These are phyloP conservation scores for Apophysomyces sp. DNA, from an alignment of 371 early-diverging fungal species.

Conservation along the genomic window DNA sequence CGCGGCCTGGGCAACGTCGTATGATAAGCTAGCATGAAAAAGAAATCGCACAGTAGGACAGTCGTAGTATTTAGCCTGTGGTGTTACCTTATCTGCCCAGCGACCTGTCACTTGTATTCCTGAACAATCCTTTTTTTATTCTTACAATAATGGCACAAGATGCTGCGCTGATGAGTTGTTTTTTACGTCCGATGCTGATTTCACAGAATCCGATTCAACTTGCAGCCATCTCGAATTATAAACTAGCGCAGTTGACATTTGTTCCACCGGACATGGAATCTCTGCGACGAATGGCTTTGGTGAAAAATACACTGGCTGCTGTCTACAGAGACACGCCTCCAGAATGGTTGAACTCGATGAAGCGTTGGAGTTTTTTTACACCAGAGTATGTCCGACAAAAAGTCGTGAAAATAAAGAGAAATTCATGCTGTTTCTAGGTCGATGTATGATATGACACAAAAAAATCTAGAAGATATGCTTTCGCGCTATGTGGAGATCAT, in stretches of 20 bases:
- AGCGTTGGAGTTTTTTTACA: conserved; percentile 25
- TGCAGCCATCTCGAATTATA: conserved; percentile 32
- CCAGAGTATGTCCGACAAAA: conserved; percentile 21
- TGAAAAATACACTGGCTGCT: conserved; percentile 21
- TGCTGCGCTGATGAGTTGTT: neutral
- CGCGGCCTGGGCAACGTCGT: conserved; percentile 60
- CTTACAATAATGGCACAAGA: neutral
- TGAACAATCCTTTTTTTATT: neutral
- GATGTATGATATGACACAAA: conserved; percentile 4
- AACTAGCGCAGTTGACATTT: conserved; percentile 27
- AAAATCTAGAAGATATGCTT: conserved; percentile 8
- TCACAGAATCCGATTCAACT: conserved; percentile 17
- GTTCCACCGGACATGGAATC: conserved; percentile 16
- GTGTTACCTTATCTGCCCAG: neutral
- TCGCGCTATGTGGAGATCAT: conserved; percentile 3
- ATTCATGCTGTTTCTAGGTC: conserved; percentile 5
- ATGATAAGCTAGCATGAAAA: neutral
- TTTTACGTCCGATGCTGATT: neutral
- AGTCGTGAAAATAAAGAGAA: conserved; percentile 5
- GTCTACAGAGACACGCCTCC: conserved; percentile 17
- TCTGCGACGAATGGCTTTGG: conserved; percentile 20
- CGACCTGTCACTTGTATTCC: neutral
- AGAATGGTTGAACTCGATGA: conserved; percentile 18
- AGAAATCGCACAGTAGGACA: neutral
- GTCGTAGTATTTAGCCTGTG: neutral